Evolutionary conservation across 2,329 filamentous ascomycete species (phyloP).

Genomic region (Talaromyces sp.): DNA sequence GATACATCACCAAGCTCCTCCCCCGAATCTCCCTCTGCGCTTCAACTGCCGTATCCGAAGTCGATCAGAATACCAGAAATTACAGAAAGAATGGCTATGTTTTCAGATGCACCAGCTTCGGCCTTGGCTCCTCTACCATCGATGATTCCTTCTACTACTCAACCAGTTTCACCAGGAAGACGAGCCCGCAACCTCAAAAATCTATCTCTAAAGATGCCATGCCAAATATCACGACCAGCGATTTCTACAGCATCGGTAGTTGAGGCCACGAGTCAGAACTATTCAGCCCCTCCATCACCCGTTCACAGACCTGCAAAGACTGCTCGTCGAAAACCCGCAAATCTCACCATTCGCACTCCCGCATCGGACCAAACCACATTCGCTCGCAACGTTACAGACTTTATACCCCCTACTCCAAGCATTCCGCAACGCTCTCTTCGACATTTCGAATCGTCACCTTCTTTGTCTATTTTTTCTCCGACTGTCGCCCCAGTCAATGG

Average conservation of each 20-base stretch:
- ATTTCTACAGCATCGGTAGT: conserved; percentile 51
- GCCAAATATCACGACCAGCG: conserved; percentile 47
- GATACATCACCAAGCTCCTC: conserved; percentile 90
- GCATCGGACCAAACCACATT: conserved; percentile 50
- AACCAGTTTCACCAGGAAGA: conserved; percentile 36
- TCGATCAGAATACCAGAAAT: conserved; percentile 34
- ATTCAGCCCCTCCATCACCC: conserved; percentile 57
- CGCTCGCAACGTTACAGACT: conserved; percentile 47
- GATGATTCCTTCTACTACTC: conserved; percentile 17
- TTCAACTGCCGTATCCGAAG: conserved; percentile 55
- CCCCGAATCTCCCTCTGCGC: conserved; percentile 79
- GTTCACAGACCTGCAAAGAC: conserved; percentile 56
- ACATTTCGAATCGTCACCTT: conserved; percentile 63
- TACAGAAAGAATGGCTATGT: conserved; percentile 28
- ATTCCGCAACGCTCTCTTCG: conserved; percentile 50
- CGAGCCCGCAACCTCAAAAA: conserved; percentile 62
- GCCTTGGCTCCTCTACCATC: conserved; percentile 22
- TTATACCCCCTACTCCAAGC: conserved; percentile 58
- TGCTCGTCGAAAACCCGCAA: conserved; percentile 57
- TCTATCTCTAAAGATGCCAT: conserved; percentile 60
- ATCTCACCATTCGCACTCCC: conserved; percentile 59
- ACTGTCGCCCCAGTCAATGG: conserved; percentile 51
- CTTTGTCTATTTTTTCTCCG: conserved; percentile 54
- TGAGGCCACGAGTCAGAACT: conserved; percentile 39
- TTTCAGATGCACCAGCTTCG: conserved; percentile 26